Base-by-base conservation (phyloP, 768 basidiomycete genomes). In the Scleroderma citrinum region DNA sequence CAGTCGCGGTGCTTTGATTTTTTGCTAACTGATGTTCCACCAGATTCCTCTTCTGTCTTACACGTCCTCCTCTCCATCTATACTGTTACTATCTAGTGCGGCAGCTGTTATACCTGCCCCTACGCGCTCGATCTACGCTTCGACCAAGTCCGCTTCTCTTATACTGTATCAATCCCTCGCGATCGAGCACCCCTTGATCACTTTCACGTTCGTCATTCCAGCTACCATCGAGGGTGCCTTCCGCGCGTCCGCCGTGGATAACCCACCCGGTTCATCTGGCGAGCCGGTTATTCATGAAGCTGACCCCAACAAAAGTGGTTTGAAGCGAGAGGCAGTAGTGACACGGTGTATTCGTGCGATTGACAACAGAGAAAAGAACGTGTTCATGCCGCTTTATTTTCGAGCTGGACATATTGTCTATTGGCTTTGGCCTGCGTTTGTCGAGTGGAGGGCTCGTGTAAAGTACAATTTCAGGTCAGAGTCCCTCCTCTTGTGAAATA, bases 51-150 rank as follows among this genome's bases (percentile, higher is more conserved):
- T 92, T 0, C 76, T 95, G 30, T 70, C 77, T 11, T 60, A 72
- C 21, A 77, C 82, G 0, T 92, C 90, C 0, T 48, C 62, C 0
- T 73, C 78, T 0, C 92, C 92, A 0, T 80, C 88, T 0, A 73
- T 95, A 32, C 77, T 91, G 23, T 80, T 94, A 36, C 62, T 96
- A 31, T 90, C 90, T 7, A 87, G 84, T 24, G 70, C 85, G 3
- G 93, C 85, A 2, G 81, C 89, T 2, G 71, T 85, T 6, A 82
- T 93, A 31, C 88, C 93, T 2, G 81, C 92, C 0, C 93, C 93
- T 1, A 92, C 88, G 1, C 83, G 93, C 7, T 71, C 88, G 1
- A 69, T 97, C 31, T 97, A 97, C 61, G 81, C 77, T 0, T 81
- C 91, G 3, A 88, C 86, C 10, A 96, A 97, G 64, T 74, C 85